Evolutionary conservation across 371 early-diverging fungal species (phyloP).

Genomic region (Lichtheimia ornata): DNA sequence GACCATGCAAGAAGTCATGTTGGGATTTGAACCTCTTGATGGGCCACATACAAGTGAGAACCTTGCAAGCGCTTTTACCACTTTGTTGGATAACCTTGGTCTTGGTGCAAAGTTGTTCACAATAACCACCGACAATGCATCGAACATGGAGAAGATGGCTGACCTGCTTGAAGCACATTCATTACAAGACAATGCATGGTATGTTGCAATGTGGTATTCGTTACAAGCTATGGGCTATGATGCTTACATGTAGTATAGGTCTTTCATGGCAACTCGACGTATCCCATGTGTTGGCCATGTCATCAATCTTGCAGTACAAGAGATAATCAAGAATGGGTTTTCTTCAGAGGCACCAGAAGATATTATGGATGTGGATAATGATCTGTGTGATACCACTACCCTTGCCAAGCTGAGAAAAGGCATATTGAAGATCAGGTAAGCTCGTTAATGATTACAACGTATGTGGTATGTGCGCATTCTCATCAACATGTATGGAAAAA

Average conservation of each 20-base stretch:
- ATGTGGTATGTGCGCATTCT: no score
- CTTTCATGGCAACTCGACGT: constrained; percentile 8
- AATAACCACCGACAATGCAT: constrained; percentile 29
- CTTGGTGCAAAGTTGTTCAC: constrained; percentile 14
- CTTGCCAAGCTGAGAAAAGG: constrained; percentile 19
- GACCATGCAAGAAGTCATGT: constrained; percentile 16
- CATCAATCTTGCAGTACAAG: constrained; percentile 29
- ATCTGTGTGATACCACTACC: neutral
- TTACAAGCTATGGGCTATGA: no score
- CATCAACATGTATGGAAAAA: neutral
- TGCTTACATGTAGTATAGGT: neutral
- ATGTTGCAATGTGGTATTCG: no score
- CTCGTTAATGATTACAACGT: neutral
- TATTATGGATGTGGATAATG: constrained; percentile 3
- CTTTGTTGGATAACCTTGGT: constrained; percentile 16
- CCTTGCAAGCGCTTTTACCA: constrained; percentile 13
- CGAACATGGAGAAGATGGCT: constrained; percentile 23
- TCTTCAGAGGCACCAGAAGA: neutral
- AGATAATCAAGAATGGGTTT: constrained; percentile 16
- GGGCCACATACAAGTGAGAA: constrained; percentile 22
- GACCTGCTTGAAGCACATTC: constrained; percentile 5
- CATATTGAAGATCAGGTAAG: constrained; percentile 19
- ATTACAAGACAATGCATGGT: no score
- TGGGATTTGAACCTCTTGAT: constrained; percentile 19
- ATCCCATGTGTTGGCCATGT: constrained; percentile 25